These are phyloP conservation scores for Ganoderma sinense DNA, from an alignment of 1,284 basidiomycete genomes.

Conservation along the genomic window DNA sequence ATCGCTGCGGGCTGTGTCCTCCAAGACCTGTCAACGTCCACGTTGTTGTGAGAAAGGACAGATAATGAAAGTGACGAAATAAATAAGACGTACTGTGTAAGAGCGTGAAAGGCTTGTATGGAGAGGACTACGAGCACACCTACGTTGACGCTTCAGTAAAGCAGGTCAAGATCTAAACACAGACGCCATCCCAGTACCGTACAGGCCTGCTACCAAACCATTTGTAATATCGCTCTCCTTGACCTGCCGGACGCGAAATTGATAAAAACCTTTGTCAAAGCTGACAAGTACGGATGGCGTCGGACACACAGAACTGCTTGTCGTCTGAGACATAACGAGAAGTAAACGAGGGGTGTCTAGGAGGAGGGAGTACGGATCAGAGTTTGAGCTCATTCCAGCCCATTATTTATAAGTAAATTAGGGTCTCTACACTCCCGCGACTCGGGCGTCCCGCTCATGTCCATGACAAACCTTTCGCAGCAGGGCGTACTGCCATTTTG, in stretches of 20 bases:
- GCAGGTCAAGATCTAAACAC: not conserved
- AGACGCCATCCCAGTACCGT: not conserved
- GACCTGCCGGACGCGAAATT: not conserved
- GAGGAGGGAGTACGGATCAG: too few species aligned
- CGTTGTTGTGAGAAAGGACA: not conserved
- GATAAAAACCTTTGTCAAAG: not conserved
- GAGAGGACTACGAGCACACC: not conserved
- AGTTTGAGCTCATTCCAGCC: too few species aligned
- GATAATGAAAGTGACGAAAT: too few species aligned
- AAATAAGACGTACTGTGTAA: not conserved
- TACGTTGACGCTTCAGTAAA: not conserved
- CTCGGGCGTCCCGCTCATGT: too few species aligned
- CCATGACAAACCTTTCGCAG: too few species aligned
- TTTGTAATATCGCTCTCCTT: not conserved
- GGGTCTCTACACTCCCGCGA: too few species aligned
- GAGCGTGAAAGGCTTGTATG: not conserved
- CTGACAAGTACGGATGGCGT: not conserved
- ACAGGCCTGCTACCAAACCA: not conserved
- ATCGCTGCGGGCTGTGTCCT: not conserved
- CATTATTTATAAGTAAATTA: too few species aligned
- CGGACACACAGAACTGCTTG: not conserved
- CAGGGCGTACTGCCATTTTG: too few species aligned
- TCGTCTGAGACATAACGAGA: not conserved
- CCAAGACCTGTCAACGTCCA: not conserved
- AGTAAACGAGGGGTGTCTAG: too few species aligned